A percentile compares a stretch with the other conserved stretches of the same genome.
phyloP scores from a whole-genome alignment of 345 rosid genomes.

The Turritis glabra region DNA sequence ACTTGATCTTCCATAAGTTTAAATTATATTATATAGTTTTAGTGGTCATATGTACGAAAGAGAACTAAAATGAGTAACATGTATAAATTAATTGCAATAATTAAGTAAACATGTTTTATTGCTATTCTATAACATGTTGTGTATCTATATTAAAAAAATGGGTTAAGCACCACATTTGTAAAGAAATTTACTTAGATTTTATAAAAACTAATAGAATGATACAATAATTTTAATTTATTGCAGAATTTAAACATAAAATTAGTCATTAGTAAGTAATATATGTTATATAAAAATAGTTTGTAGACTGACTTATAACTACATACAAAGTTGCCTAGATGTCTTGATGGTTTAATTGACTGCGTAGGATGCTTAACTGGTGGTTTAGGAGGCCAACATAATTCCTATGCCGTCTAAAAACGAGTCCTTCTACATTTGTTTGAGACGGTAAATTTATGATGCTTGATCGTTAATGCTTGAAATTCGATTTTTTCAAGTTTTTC shows the following conservation, averaged over 20 bases:
- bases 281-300: neutral
- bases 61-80: neutral
- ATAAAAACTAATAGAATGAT: neutral
- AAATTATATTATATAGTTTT: no score
- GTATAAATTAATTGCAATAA: neutral
- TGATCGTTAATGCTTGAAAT: neutral
- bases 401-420: neutral
- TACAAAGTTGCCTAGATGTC: neutral
- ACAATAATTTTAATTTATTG: neutral
- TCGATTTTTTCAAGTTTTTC: neutral
- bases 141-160: neutral
- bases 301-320: no score
- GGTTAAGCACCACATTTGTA: neutral
- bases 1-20: neutral
- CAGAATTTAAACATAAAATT: neutral
- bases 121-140: neutral
- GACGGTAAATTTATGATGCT: neutral
- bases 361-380: neutral
- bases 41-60: neutral
- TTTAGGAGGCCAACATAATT: neutral
- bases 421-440: no score
- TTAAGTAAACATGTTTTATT: neutral
- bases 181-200: neutral
- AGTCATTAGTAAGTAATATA: neutral
- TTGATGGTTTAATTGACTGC: no score